These are phyloP conservation scores for Sphaerostilbella broomeana DNA, from an alignment of 2,329 filamentous ascomycete genomes.

Conservation along the genomic window DNA sequence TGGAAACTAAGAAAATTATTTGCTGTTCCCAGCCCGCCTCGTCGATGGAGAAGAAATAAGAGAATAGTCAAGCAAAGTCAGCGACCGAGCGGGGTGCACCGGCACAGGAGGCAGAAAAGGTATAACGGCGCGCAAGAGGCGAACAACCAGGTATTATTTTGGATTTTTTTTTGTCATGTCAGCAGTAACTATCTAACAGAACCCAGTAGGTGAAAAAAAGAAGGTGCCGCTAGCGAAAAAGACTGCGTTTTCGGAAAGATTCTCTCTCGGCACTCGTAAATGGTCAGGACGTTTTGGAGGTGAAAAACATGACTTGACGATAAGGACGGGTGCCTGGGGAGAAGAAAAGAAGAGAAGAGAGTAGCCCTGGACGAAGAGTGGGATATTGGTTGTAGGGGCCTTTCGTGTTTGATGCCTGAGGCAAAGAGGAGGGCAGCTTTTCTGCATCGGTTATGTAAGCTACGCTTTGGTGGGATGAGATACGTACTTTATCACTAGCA, in stretches of 20 bases:
- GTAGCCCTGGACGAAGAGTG: conserved; percentile 4
- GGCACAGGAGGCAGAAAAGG: not conserved
- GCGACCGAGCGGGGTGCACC: not conserved
- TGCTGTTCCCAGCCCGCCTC: too few species aligned
- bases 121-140: not conserved
- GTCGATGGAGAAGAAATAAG: not conserved
- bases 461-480: conserved; percentile 1
- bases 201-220: conserved; percentile 56
- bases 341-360: conserved; percentile 27
- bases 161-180: conserved; percentile 46
- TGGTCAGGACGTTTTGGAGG: conserved; percentile 79
- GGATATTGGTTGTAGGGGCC: conserved; percentile 3
- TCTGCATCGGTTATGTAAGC: conserved; percentile 13
- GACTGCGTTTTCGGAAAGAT: conserved; percentile 55
- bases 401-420: conserved; percentile 18
- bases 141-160: conserved; percentile 11
- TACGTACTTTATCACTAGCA: conserved; percentile 12
- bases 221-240: conserved; percentile 99
- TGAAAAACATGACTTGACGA: conserved; percentile 72
- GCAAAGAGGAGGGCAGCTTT: conserved; percentile 7
- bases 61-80: too few species aligned
- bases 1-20: too few species aligned
- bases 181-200: conserved; percentile 97
- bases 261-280: conserved; percentile 83
- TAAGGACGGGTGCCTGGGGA: conserved; percentile 80